These are phyloP conservation scores for Vaccinium macrocarpon DNA, from an alignment of 148 eudicot genomes.

Conservation along the genomic window DNA sequence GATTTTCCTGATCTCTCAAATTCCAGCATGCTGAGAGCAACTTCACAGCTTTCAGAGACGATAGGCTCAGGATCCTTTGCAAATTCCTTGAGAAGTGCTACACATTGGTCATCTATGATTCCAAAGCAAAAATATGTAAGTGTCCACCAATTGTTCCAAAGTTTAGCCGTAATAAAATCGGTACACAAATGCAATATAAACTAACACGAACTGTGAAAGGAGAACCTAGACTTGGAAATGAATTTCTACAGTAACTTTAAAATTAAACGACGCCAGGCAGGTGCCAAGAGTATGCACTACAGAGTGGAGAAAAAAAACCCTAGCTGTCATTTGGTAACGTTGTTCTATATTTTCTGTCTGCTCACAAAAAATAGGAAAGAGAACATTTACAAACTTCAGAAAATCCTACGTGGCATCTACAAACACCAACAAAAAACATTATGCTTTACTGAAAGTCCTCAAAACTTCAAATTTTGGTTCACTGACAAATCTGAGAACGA, in stretches of 20 bases:
- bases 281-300: background rate
- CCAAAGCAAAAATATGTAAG: background rate
- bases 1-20: conserved; percentile 87
- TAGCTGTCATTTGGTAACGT: background rate
- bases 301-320: background rate
- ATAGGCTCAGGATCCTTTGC: conserved; percentile 85
- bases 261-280: background rate
- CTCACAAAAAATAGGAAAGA: background rate
- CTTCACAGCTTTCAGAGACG: conserved; percentile 97
- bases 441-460: background rate
- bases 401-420: background rate
- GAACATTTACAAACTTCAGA: background rate
- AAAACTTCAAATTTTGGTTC: background rate
- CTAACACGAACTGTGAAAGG: background rate
- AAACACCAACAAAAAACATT: background rate
- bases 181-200: background rate
- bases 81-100: conserved; percentile 80
- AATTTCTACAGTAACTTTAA: background rate
- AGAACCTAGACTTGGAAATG: background rate
- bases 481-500: background rate
- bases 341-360: background rate
- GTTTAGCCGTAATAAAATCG: background rate
- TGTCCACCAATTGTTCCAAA: background rate
- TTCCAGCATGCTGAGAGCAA: conserved; percentile 97
- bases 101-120: conserved; percentile 55